Evolutionary conservation across 2,329 filamentous ascomycete species (phyloP).

Genomic region (Venturia oleaginea): DNA sequence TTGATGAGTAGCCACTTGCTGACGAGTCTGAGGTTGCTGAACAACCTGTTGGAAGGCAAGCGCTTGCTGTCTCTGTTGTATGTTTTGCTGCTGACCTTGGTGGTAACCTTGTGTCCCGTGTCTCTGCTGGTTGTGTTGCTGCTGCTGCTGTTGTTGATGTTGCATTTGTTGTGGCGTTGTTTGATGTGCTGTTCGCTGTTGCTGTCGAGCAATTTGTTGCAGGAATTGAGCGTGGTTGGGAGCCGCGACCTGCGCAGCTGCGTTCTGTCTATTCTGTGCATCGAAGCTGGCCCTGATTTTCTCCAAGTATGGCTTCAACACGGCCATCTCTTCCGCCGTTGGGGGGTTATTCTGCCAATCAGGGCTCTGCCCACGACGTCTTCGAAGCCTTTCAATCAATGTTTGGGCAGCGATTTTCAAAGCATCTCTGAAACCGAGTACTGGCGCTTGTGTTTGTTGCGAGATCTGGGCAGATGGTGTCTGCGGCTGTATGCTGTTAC

Average conservation of each 20-base stretch:
- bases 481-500: neutral
- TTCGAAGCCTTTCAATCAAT: neutral
- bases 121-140: neutral
- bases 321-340: neutral
- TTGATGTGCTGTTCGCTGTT: neutral
- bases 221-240: neutral
- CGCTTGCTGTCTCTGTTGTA: neutral
- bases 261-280: neutral
- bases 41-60: neutral
- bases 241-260: neutral
- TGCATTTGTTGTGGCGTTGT: neutral
- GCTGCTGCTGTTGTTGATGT: neutral
- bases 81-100: neutral
- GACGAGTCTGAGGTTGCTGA: neutral
- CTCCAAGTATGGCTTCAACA: neutral
- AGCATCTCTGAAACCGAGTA: no score
- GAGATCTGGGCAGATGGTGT: neutral
- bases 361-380: neutral
- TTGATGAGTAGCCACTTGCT: neutral
- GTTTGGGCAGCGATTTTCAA: neutral
- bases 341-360: neutral
- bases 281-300: neutral
- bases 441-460: no score
- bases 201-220: neutral
- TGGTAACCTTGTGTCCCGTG: neutral